Conservation (phyloP, 1,284 basidiomycete species). For the Ceratobasidium sp. region DNA sequence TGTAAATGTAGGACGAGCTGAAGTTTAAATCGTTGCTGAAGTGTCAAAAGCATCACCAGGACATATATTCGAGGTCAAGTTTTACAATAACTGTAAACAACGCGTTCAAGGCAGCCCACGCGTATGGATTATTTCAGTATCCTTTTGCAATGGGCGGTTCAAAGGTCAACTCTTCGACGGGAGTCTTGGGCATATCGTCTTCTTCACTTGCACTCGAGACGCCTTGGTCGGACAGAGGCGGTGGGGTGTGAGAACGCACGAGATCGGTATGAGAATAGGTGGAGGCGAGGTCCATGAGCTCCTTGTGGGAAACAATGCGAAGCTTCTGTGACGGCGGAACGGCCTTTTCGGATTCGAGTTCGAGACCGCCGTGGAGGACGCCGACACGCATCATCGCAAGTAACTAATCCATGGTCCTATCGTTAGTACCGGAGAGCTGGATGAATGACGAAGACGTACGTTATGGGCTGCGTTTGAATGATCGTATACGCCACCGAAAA, state of each 20-base stretch:
- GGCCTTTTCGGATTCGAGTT: conserved; percentile 69
- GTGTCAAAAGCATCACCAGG: too few relatives aligned
- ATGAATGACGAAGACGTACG: not conserved
- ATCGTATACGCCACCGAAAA: conserved; percentile 94
- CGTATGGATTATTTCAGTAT: too few relatives aligned
- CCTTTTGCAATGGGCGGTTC: not conserved
- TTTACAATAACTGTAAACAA: too few relatives aligned
- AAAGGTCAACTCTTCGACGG: conserved; percentile 1
- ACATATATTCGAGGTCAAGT: too few relatives aligned
- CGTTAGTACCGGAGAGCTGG: too few relatives aligned
- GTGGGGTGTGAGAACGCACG: not conserved
- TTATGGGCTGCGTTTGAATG: conserved; percentile 93
- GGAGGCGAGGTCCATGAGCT: conserved; percentile 16
- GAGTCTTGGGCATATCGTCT: conserved; percentile 26
- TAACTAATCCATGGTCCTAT: conserved; percentile 53
- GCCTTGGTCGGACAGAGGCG: conserved; percentile 12
- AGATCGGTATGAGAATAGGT: not conserved
- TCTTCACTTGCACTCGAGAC: conserved; percentile 24
- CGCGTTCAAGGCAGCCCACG: too few relatives aligned
- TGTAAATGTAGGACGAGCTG: too few relatives aligned
- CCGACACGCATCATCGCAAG: conserved; percentile 93
- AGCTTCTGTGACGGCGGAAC: conserved; percentile 77
- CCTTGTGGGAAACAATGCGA: conserved; percentile 40
- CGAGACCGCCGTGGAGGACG: conserved; percentile 81
- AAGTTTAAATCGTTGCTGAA: too few relatives aligned